These are phyloP conservation scores for Candida alai DNA, from an alignment of 805 yeast genomes.

Conservation along the genomic window DNA sequence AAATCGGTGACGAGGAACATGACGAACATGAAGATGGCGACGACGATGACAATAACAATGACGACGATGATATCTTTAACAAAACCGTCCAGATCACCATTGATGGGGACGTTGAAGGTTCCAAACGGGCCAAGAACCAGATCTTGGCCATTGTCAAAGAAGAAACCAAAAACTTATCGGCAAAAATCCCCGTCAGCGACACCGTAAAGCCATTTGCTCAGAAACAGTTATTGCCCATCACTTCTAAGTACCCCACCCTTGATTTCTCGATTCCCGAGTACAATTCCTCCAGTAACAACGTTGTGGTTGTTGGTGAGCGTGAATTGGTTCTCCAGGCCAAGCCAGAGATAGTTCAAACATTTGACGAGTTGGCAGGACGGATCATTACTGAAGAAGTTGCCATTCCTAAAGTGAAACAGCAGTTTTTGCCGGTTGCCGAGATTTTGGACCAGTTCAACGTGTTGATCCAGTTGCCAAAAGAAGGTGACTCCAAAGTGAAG, in stretches of 20 bases:
- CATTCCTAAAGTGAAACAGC: slow-evolving; percentile 68
- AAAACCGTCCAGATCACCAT: slow-evolving; percentile 58
- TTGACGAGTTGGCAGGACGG: slow-evolving; percentile 42
- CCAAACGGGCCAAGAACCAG: slow-evolving; percentile 63
- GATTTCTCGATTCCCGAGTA: slow-evolving; percentile 35
- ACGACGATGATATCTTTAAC: slow-evolving; percentile 59
- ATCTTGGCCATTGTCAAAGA: slow-evolving; percentile 73
- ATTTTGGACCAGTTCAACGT: slow-evolving; percentile 55
- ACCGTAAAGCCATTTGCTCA: slow-evolving; percentile 43
- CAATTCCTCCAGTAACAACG: slow-evolving; percentile 31
- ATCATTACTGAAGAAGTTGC: slow-evolving; percentile 52
- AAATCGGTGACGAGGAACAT: slow-evolving; percentile 48
- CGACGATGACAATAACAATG: slow-evolving; percentile 25
- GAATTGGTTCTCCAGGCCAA: slow-evolving; percentile 57
- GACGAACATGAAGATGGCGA: slow-evolving; percentile 23
- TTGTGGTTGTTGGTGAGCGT: slow-evolving; percentile 68
- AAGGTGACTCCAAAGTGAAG: slow-evolving; percentile 47
- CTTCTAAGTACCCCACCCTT: slow-evolving; percentile 20
- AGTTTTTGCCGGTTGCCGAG: slow-evolving; percentile 56
- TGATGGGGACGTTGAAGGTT: slow-evolving; percentile 84
- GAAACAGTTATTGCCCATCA: slow-evolving; percentile 24
- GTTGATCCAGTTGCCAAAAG: slow-evolving; percentile 50
- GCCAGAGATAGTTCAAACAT: slow-evolving; percentile 42
- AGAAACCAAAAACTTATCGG: slow-evolving; percentile 57
- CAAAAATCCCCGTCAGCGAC: slow-evolving; percentile 45